A percentile compares a stretch with the other conserved stretches of the same genome.
These are phyloP conservation scores for Pichia kudriavzevii DNA, from an alignment of 1,139 yeast species.

Conservation along the genomic window DNA sequence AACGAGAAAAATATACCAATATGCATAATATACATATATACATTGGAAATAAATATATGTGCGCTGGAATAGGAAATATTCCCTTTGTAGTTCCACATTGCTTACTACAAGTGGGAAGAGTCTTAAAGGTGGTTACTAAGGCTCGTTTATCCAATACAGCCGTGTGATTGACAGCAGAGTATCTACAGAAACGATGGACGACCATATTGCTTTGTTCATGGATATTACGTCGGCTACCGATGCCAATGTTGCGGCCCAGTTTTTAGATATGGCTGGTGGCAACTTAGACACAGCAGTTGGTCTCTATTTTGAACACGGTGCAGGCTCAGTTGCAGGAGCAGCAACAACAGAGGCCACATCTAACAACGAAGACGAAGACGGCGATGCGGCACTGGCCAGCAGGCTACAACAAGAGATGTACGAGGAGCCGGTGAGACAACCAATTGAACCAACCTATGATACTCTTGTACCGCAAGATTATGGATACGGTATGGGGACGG, in stretches of 20 bases:
- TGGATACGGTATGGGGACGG: constrained; percentile 8
- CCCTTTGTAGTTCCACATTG: too few species aligned
- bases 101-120: too few species aligned
- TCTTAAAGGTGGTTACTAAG: too few species aligned
- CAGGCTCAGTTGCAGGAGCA: constrained; percentile 10
- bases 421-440: constrained; percentile 55
- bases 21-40: too few species aligned
- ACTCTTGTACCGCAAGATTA: constrained; percentile 37
- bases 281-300: constrained; percentile 82
- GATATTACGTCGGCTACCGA: constrained; percentile 79
- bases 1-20: too few species aligned
- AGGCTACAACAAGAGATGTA: constrained; percentile 62
- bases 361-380: constrained; percentile 2
- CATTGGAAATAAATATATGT: too few species aligned
- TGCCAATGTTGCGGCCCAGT: constrained; percentile 63
- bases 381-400: constrained; percentile 57
- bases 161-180: too few species aligned
- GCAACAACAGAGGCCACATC: neutral
- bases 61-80: too few species aligned
- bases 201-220: constrained; percentile 61
- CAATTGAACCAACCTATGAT: constrained; percentile 75
- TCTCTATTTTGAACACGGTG: constrained; percentile 72
- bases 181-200: constrained; percentile 31
- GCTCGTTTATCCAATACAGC: too few species aligned
- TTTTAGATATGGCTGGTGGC: constrained; percentile 70